phyloP scores from a whole-genome alignment of 345 rosid species.

The Eucalyptus regnans region DNA sequence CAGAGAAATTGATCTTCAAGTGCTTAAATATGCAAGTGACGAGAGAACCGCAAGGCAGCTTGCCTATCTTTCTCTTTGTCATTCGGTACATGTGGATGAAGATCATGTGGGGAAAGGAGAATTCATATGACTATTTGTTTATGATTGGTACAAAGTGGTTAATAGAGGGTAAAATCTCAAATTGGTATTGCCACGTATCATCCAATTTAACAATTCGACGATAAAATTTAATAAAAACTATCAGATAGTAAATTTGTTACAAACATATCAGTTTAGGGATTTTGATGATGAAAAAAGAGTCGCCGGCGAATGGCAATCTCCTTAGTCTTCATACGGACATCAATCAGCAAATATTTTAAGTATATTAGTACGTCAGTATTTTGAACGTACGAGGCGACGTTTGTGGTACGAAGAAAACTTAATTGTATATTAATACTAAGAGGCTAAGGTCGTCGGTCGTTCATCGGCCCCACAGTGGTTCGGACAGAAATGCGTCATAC shows the following conservation, averaged over 20 bases:
- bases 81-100: too few species aligned
- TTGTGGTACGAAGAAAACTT: background rate
- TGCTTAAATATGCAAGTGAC: too few species aligned
- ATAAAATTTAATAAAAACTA: rapidly evolving
- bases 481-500: background rate
- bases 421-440: background rate
- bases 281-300: background rate
- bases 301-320: background rate
- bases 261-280: rapidly evolving
- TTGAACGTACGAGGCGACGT: background rate
- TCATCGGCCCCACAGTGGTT: background rate
- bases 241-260: too few species aligned
- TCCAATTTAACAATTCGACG: too few species aligned
- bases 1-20: too few species aligned
- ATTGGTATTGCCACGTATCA: rapidly evolving
- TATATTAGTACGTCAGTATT: background rate
- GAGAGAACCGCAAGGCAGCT: too few species aligned
- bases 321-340: background rate
- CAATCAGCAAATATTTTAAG: background rate
- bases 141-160: too few species aligned
- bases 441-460: background rate
- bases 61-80: too few species aligned
- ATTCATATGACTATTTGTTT: too few species aligned
- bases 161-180: too few species aligned
- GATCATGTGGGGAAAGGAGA: too few species aligned